Base-by-base conservation (phyloP, 1,284 basidiomycete species). In the Calocybe gambosa region DNA sequence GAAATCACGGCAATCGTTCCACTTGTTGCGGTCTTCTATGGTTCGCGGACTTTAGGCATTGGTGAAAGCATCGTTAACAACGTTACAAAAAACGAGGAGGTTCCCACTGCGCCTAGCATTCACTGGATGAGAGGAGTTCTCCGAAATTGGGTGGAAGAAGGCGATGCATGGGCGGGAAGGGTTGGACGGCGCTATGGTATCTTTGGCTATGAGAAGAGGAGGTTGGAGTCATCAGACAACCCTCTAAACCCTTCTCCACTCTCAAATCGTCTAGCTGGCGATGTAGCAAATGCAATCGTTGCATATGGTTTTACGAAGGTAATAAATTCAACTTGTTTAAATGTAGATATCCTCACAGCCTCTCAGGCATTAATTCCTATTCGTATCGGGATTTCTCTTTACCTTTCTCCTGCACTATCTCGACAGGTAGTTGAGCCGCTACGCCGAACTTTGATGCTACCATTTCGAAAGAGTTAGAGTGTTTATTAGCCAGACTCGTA, bases 231-330 rank as follows among this genome's bases (percentile, higher is more conserved):
- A 47, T 56, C 50, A 49, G 58, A 59, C 16, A 37, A 38, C 18
- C 56, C 49, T 47, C 47, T 50, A 18, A 55, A 54, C 39, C 55
- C 55, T 28, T 51, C 55, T 20, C 54, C 52, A 42, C 51, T 56
- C 9, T 58, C 63, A 10, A 53, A 55, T 12, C 62, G 58, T 49
- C 61, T 87, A 33, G 81, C 77, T 6, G 83, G 83, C 5, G 85
- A 88, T 59, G 75, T 87, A 5, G 82, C 83, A 8, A 86, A 89
- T 57, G 82, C 83, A 0, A 78, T 93, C 0, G 73, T 92, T 16
- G 92, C 93, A 0, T 97, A 95, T 62, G 82, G 82, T 1, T 68
- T 80, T 5, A 87, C 86, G 49, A 97, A 94, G 77, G 91, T 88
- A 9, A 59, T 42, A 53, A 25, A 37, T 37, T 3, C 36, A 34